Evolutionary conservation across 179 eudicot species (phyloP), one percentile per base, ranked within the genome.

Genomic region (Heliamphora pulchella): DNA sequence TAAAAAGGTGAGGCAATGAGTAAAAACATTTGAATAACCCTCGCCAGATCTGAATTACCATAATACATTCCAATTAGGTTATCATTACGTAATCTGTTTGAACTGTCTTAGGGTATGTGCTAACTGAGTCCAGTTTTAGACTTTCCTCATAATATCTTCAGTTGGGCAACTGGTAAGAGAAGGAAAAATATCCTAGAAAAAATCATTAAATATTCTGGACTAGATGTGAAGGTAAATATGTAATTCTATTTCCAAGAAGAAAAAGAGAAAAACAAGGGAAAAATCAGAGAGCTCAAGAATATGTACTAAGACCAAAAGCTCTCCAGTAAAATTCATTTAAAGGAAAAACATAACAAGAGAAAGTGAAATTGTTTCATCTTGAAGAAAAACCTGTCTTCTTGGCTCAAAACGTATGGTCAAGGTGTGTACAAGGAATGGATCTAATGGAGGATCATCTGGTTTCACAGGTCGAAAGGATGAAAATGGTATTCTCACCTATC

Each of bases 401-500:
- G 98, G 97, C 85, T 95, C 98, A 75, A 95, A 95, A 3, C 98
- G 93, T 75, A 95, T 81, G 72, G 94, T 92, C 83, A 95, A 81
- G 63, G 94, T 95, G 88, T 95, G 98, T 61, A 89, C 98, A 82
- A 93, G 98, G 84, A 95, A 95, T 14, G 98, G 97, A 81, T 95
- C 98, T 72, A 95, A 77, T 68, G 98, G 96, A 54, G 98, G 97
- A 87, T 95, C 98, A 71, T 83, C 92, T 46, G 95, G 92, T 66
- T 88, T 86, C 83, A 93, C 98, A 7, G 98, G 91, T 48, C 98
- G 91, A 85, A 95, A 95, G 13, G 95, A 81, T 71, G 97, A 89
- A 88, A 95, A 93, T 77, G 98, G 98, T 68, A 95, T 89, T 88
- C 98, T 90, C 73, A 93, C 93, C 98, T 94, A 85, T 67, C 71